Evolutionary conservation across 2,329 filamentous ascomycete genomes (phyloP).

Genomic region (Colletotrichum higginsianum): DNA sequence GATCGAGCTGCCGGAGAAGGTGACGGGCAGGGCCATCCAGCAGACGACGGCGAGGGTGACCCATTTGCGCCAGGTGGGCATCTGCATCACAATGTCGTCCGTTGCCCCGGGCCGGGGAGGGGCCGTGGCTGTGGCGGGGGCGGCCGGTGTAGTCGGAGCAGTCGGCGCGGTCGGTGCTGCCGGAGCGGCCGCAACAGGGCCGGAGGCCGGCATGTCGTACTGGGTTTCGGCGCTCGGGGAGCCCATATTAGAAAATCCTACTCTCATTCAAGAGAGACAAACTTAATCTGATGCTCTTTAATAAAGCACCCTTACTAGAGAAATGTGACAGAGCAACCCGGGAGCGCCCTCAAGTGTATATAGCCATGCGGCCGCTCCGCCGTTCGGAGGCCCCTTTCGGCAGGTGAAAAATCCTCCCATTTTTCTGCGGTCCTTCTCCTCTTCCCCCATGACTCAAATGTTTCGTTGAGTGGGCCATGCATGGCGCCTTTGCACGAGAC

Average conservation of each 20-base stretch:
- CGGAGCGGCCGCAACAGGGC: constrained; percentile 22
- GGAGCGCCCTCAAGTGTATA: constrained; percentile 6
- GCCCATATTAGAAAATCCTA: neutral
- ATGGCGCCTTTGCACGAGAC: constrained; percentile 5
- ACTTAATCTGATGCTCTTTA: neutral
- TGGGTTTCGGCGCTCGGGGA: constrained; percentile 1
- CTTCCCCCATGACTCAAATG: constrained; percentile 30
- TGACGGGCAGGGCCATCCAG: constrained; percentile 66
- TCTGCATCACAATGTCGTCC: constrained; percentile 44
- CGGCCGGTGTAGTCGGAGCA: too few relatives aligned
- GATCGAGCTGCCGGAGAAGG: constrained; percentile 84
- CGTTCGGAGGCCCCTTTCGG: constrained; percentile 19
- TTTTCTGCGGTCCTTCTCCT: constrained; percentile 6
- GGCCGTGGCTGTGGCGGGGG: constrained; percentile 11
- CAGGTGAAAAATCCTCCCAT: constrained; percentile 14
- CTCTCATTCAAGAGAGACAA: neutral
- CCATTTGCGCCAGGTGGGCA: constrained; percentile 43
- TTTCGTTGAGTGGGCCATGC: constrained; percentile 24
- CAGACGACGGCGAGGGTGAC: constrained; percentile 43
- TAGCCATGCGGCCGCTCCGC: constrained; percentile 22
- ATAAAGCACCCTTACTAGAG: neutral
- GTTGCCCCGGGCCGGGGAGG: constrained; percentile 42
- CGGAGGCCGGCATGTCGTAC: constrained; percentile 7
- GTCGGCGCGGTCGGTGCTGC: too few relatives aligned
- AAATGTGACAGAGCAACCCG: neutral